Conservation (phyloP, 2,329 filamentous ascomycete species). For the Aspergillus arachidicola region DNA sequence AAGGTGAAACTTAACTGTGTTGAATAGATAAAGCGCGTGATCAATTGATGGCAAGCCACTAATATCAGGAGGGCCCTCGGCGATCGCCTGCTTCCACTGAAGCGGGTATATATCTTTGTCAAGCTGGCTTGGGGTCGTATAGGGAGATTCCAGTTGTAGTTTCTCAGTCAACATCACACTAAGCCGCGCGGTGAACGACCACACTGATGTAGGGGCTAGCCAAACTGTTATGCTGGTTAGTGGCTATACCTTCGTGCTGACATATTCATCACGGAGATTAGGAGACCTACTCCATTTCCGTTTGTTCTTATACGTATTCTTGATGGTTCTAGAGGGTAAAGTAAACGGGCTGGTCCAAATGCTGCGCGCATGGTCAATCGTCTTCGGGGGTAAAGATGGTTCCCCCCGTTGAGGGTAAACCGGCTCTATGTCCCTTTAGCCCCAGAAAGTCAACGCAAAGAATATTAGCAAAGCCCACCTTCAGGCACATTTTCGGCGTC, state of each 20-base stretch:
- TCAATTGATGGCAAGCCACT: constrained; percentile 36
- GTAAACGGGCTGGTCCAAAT: constrained; percentile 30
- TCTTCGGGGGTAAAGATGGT: constrained; percentile 19
- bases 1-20: constrained; percentile 43
- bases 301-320: constrained; percentile 21
- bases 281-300: constrained; percentile 39
- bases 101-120: constrained; percentile 35
- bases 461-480: not conserved
- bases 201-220: constrained; percentile 26
- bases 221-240: constrained; percentile 18
- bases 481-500: too few species aligned
- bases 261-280: not conserved
- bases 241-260: not conserved
- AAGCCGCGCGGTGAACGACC: constrained; percentile 29
- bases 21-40: constrained; percentile 26
- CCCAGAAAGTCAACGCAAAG: constrained; percentile 19
- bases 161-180: constrained; percentile 27
- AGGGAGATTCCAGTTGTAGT: constrained; percentile 30
- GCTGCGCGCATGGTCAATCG: constrained; percentile 13
- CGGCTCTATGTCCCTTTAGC: not conserved
- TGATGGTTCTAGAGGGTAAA: constrained; percentile 23
- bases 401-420: not conserved
- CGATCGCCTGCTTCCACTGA: constrained; percentile 15
- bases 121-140: constrained; percentile 23
- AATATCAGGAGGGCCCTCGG: constrained; percentile 31